These are phyloP conservation scores for Solanum appendiculatum DNA, from an alignment of 257 asterid species.

Conservation along the genomic window DNA sequence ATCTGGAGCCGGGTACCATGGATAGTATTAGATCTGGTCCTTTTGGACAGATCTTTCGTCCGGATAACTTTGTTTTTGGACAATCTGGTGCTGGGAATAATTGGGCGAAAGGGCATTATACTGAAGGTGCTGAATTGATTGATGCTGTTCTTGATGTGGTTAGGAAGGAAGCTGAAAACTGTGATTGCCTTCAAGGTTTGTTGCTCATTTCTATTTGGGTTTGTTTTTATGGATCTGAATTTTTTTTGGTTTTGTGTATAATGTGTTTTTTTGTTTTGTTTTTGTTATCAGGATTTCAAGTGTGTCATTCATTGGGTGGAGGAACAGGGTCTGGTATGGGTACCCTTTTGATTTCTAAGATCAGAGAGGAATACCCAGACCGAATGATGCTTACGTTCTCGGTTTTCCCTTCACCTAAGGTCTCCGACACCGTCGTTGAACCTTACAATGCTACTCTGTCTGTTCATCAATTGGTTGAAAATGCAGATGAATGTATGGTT, in stretches of 20 bases:
- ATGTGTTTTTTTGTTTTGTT: not conserved
- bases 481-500: not conserved
- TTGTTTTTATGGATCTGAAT: not conserved
- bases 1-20: not conserved
- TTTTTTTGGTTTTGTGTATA: not conserved
- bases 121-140: not conserved
- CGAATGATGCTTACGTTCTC: not conserved
- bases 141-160: not conserved
- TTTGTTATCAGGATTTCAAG: not conserved
- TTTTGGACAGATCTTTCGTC: not conserved
- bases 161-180: not conserved
- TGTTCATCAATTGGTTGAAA: not conserved
- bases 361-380: conserved; percentile 1
- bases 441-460: not conserved
- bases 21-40: not conserved
- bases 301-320: not conserved
- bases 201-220: not conserved
- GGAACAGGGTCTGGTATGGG: conserved; percentile 4
- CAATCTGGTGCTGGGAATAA: not conserved
- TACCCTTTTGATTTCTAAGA: not conserved
- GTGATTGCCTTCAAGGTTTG: not conserved
- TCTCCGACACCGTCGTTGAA: not conserved
- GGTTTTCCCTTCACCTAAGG: not conserved
- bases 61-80: not conserved
- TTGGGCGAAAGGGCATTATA: not conserved